Conservation (phyloP, 1,139 yeast species). For the Hyphopichia wangnamkhiaoensis region DNA sequence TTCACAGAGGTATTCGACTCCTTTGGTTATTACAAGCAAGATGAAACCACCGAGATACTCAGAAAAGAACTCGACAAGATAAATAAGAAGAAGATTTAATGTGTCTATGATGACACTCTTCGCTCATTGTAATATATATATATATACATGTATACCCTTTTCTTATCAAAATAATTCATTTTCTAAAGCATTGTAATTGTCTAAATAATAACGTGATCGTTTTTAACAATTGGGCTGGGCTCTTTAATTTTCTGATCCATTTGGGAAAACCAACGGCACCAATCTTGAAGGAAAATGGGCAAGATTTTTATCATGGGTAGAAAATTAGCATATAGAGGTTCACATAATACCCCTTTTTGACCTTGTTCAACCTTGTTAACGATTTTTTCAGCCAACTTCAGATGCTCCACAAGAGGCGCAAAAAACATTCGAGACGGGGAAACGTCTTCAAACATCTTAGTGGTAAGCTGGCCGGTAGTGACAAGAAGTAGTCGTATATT, state of each 20-base stretch:
- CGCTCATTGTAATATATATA: not conserved
- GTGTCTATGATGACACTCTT: no score
- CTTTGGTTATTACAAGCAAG: slow-evolving; percentile 47
- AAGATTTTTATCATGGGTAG: slow-evolving; percentile 53
- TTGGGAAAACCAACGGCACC: slow-evolving; percentile 51
- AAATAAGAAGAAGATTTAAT: slow-evolving; percentile 2
- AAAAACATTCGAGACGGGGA: slow-evolving; percentile 56
- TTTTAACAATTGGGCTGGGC: not conserved
- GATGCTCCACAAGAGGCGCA: slow-evolving; percentile 61
- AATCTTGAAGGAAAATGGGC: slow-evolving; percentile 50
- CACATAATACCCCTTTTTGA: slow-evolving; percentile 52
- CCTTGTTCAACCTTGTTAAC: slow-evolving; percentile 44
- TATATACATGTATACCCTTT: not conserved
- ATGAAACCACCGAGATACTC: slow-evolving; percentile 35
- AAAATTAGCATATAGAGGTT: slow-evolving; percentile 63
- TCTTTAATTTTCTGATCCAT: slow-evolving; percentile 44
- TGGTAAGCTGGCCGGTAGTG: slow-evolving; percentile 67
- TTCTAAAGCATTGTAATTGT: no score
- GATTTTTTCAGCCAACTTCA: slow-evolving; percentile 44
- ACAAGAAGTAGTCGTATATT: slow-evolving; percentile 50
- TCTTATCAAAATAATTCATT: no score
- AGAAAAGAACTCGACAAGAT: slow-evolving; percentile 25
- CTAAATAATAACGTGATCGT: no score
- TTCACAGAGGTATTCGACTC: slow-evolving; percentile 49
- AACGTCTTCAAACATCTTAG: slow-evolving; percentile 64